Base-by-base conservation (phyloP, 768 basidiomycete species). In the Amyloporia xantha region DNA sequence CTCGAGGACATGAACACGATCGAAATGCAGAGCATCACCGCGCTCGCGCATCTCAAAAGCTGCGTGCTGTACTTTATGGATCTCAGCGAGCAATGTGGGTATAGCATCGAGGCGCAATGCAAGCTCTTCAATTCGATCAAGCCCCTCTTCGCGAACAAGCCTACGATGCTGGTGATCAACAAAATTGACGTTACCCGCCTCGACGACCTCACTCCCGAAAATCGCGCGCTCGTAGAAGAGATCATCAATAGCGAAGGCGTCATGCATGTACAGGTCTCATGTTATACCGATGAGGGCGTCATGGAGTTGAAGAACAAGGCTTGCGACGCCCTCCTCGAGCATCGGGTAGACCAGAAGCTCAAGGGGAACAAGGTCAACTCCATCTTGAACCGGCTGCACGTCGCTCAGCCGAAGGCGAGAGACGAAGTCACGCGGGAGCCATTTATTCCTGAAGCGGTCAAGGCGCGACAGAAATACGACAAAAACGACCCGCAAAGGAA, bases 1-100 rank as follows among this genome's bases (percentile, higher is more conserved):
- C 75, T 98, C 26, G 95, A 99, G 68, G 96, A 99, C 44, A 98
- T 99, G 96, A 98, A 98, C 75, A 98, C 94, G 51, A 99, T 99
- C 59, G 96, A 99, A 72, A 99, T 98, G 95, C 96, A 99, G 75
- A 94, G 91, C 59, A 96, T 96, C 64, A 98, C 95, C 30, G 96
- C 96, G 12, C 74, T 99, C 53, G 96, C 96, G 5, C 96, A 99
- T 70, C 71, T 99, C 39, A 91, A 96, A 69, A 81, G 84, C 56
- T 94, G 91, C 63, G 77, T 98, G 9, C 69, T 99, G 65, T 99
- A 98, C 71, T 99, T 98, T 65, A 97, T 99, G 93, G 96, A 99
- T 67, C 77, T 97, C 25, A 91, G 86, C 55, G 96, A 97, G 69
- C 96, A 99, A 65, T 99, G 96, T 68, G 96, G 96, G 10, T 99